These are phyloP conservation scores for Knoxdaviesia capensis DNA, from an alignment of 2,329 filamentous ascomycete species.

Conservation along the genomic window DNA sequence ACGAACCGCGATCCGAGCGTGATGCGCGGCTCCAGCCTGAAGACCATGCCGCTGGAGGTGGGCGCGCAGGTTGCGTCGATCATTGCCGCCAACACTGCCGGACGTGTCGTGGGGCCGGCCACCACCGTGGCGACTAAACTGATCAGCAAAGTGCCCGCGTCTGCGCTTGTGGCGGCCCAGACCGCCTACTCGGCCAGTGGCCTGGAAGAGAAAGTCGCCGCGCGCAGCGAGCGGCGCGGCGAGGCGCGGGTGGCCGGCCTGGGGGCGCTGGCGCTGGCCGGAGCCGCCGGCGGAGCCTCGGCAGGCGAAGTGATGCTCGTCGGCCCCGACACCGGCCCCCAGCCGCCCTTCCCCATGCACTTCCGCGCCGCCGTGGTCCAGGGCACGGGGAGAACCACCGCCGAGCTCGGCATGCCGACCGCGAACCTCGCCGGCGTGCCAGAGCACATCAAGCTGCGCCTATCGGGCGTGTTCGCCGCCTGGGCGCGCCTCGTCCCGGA, in stretches of 20 bases:
- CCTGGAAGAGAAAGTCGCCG: slow-evolving; percentile 9
- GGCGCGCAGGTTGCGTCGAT: slow-evolving; percentile 36
- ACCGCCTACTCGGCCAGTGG: slow-evolving; percentile 15
- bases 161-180: slow-evolving; percentile 10
- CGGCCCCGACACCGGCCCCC: slow-evolving; percentile 28
- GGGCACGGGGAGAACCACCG: slow-evolving; percentile 19
- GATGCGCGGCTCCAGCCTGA: slow-evolving; percentile 42
- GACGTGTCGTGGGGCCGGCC: slow-evolving; percentile 17
- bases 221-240: slow-evolving; percentile 8
- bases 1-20: slow-evolving; percentile 39
- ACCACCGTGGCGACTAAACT: background rate
- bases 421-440: slow-evolving; percentile 32
- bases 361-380: slow-evolving; percentile 26
- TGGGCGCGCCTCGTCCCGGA: slow-evolving; percentile 30
- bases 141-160: background rate
- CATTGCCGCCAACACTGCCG: slow-evolving; percentile 23
- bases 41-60: slow-evolving; percentile 44
- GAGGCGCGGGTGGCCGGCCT: slow-evolving; percentile 6
- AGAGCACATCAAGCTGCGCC: slow-evolving; percentile 27
- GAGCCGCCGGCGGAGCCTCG: slow-evolving; percentile 3
- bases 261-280: slow-evolving; percentile 8
- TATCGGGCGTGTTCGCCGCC: slow-evolving; percentile 43
- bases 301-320: slow-evolving; percentile 11
- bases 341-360: slow-evolving; percentile 29
- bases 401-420: slow-evolving; percentile 26